Conservation (phyloP, 352 stramenopile genomes). For the Globisporangium acanthophoron region DNA sequence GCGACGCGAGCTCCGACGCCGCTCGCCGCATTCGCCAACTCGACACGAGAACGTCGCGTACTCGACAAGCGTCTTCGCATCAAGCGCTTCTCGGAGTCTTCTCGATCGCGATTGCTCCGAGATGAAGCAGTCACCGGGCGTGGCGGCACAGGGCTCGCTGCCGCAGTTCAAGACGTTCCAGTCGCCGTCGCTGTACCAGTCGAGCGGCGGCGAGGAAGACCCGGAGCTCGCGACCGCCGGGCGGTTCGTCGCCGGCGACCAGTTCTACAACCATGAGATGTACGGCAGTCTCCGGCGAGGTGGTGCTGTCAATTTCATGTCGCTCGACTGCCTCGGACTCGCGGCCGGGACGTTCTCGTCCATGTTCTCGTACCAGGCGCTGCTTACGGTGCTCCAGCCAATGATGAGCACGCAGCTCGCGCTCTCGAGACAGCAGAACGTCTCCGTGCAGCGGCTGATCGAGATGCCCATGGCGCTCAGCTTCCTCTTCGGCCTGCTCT, state of each 20-base stretch:
- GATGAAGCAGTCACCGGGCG: background rate
- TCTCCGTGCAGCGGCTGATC: constrained; percentile 24
- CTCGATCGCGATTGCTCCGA: too few species aligned
- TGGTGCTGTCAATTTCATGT: constrained; percentile 33
- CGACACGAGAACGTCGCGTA: background rate
- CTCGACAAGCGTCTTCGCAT: background rate
- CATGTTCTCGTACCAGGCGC: constrained; percentile 30
- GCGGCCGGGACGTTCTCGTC: constrained; percentile 38
- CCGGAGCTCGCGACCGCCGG: background rate
- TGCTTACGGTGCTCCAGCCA: constrained; percentile 19
- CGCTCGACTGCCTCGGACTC: constrained; percentile 26
- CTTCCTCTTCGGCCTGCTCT: constrained; percentile 86
- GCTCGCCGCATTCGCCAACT: background rate
- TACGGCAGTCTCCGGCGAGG: constrained; percentile 41
- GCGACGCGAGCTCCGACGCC: background rate
- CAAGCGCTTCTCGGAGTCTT: too few species aligned
- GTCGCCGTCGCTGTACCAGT: constrained; percentile 6
- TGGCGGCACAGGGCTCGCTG: background rate
- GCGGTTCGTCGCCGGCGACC: constrained; percentile 13
- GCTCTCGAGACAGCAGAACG: constrained; percentile 14
- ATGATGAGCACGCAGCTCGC: constrained; percentile 26
- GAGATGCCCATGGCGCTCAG: constrained; percentile 75
- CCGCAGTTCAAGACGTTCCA: constrained; percentile 8
- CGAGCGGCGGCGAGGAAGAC: constrained; percentile 4
- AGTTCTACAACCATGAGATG: constrained; percentile 47